Percentiles rank a stretch among this genome's conserved stretches.
Evolutionary conservation across 768 basidiomycete genomes (phyloP).

Genomic region (Boletales sp.): DNA sequence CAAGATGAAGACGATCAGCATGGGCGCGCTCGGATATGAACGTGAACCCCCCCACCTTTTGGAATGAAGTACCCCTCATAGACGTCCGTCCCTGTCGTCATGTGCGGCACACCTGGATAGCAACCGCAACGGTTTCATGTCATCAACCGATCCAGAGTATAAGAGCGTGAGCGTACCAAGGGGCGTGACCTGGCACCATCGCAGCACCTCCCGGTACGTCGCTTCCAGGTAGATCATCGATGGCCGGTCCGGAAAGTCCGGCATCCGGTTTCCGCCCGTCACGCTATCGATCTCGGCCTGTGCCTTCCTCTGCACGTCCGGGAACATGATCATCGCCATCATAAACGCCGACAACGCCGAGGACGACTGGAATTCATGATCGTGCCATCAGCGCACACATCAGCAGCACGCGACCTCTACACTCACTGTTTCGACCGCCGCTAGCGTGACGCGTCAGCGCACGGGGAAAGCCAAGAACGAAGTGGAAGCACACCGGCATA

Average conservation of each 20-base stretch:
- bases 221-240: conserved; percentile 26
- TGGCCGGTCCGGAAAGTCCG: conserved; percentile 17
- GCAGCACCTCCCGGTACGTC: conserved; percentile 16
- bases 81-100: conserved; percentile 12
- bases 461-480: background rate
- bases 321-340: conserved; percentile 25
- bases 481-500: conserved; percentile 25
- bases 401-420: too few species aligned
- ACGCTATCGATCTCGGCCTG: conserved; percentile 27
- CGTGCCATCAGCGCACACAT: too few species aligned
- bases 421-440: conserved; percentile 21
- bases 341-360: conserved; percentile 25
- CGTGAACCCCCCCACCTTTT: conserved; percentile 7
- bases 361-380: conserved; percentile 9
- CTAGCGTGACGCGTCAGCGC: background rate
- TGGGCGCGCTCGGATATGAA: background rate
- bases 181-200: conserved; percentile 24
- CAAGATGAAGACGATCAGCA: too few species aligned
- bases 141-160: background rate
- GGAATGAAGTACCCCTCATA: conserved; percentile 18
- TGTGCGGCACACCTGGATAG: conserved; percentile 27
- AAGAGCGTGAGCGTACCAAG: conserved; percentile 13
- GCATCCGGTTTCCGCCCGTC: conserved; percentile 14
- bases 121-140: background rate
- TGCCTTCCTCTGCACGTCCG: conserved; percentile 21